phyloP scores from a whole-genome alignment of 257 asterid species.

The Knoxia roxburghii region DNA sequence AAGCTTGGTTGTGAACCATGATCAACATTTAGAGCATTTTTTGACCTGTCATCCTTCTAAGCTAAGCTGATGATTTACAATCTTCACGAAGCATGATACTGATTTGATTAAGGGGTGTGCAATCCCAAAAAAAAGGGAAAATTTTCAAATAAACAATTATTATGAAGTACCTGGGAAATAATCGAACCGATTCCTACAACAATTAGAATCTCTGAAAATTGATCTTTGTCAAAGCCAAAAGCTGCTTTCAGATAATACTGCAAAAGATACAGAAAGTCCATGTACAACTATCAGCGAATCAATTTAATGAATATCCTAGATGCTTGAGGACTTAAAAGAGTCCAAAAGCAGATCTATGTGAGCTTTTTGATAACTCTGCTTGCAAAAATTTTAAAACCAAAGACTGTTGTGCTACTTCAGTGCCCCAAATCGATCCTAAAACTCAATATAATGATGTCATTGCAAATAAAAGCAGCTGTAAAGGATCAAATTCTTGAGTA shows the following conservation, averaged over 20 bases:
- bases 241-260: slow-evolving; percentile 89
- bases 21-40: neutral
- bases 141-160: neutral
- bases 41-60: neutral
- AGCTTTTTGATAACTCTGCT: no score
- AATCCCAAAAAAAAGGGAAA: neutral
- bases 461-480: neutral
- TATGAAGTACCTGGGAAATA: slow-evolving; percentile 74
- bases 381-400: no score
- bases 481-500: neutral
- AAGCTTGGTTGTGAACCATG: neutral
- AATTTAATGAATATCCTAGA: neutral
- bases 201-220: slow-evolving; percentile 75
- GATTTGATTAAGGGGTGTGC: no score
- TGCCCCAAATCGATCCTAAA: neutral
- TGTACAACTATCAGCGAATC: slow-evolving; percentile 8
- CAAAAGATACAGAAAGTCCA: slow-evolving; percentile 20
- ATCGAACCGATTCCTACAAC: slow-evolving; percentile 89
- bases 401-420: no score
- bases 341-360: neutral
- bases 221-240: slow-evolving; percentile 83
- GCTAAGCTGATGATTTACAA: neutral
- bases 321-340: neutral
- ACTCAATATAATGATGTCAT: neutral
- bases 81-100: neutral